A percentile compares a stretch with the other conserved stretches of the same genome.
phyloP scores from a whole-genome alignment of 345 rosid species.

The Mallotus nudiflorus region DNA sequence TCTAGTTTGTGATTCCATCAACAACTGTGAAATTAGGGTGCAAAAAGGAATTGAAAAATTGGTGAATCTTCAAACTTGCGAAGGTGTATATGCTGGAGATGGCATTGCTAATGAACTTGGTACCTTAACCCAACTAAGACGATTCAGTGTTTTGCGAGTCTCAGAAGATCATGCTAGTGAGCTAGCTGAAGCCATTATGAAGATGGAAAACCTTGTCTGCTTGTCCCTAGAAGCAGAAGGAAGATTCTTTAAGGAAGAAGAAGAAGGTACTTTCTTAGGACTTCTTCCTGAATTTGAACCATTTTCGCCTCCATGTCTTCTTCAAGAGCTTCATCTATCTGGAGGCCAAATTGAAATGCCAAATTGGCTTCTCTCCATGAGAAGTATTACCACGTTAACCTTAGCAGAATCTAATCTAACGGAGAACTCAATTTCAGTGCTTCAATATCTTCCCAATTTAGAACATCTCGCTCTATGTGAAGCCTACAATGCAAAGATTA shows the following conservation, averaged over 20 bases:
- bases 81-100: conserved; percentile 4
- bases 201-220: neutral
- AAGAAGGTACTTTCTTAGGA: no score
- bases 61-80: conserved; percentile 9
- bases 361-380: conserved; percentile 1
- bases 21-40: conserved; percentile 11
- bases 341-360: neutral
- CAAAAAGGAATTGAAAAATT: neutral
- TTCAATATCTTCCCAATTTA: conserved; percentile 1
- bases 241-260: no score
- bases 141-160: conserved; percentile 2
- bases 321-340: neutral
- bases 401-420: neutral
- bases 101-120: no score
- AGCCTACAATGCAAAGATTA: conserved; percentile 6
- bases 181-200: no score
- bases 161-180: conserved; percentile 10
- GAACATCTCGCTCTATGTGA: neutral
- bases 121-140: conserved; percentile 3
- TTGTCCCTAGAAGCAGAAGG: neutral
- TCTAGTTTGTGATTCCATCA: no score
- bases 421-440: neutral
- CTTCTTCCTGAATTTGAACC: neutral
- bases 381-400: neutral
- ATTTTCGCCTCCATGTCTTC: conserved; percentile 9